Percentiles rank a stretch among this genome's conserved stretches.
phyloP scores from a whole-genome alignment of 306 rosid species.

The Heteromeles arbutifolia region DNA sequence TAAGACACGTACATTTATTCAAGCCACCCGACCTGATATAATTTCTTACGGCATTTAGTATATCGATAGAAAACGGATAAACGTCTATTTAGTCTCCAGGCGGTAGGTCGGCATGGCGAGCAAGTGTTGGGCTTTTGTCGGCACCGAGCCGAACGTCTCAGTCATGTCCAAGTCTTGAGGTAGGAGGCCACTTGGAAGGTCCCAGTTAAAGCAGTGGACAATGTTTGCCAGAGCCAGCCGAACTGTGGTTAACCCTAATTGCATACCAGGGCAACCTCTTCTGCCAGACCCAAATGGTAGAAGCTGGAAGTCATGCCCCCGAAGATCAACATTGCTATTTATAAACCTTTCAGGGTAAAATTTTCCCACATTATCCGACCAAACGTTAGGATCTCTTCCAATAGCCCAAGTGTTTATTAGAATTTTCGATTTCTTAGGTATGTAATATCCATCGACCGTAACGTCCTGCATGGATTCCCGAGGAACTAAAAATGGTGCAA shows the following conservation, averaged over 20 bases:
- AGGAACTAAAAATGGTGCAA: conserved; percentile 14
- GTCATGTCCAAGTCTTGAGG: conserved; percentile 28
- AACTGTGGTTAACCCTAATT: conserved; percentile 6
- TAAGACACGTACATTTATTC: too few species aligned
- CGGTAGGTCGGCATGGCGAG: conserved; percentile 14
- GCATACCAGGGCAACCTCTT: conserved; percentile 14
- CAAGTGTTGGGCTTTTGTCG: conserved; percentile 13
- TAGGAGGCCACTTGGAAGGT: conserved; percentile 23
- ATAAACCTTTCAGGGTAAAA: conserved; percentile 35
- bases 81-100: background rate
- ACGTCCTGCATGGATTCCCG: conserved; percentile 11
- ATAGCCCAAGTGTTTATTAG: conserved; percentile 28
- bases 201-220: conserved; percentile 39
- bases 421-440: conserved; percentile 7
- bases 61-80: background rate
- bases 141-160: conserved; percentile 5
- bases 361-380: too few species aligned
- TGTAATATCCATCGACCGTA: conserved; percentile 5
- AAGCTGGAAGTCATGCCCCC: conserved; percentile 26
- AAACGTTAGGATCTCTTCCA: conserved; percentile 22
- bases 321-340: conserved; percentile 6
- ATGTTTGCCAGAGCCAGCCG: conserved; percentile 8
- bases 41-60: too few species aligned
- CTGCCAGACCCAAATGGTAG: conserved; percentile 37
- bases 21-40: too few species aligned